Evolutionary conservation across 73 alveolate species (phyloP), one percentile per base, ranked within the genome.

Genomic region (Paramecium tetraurelia): DNA sequence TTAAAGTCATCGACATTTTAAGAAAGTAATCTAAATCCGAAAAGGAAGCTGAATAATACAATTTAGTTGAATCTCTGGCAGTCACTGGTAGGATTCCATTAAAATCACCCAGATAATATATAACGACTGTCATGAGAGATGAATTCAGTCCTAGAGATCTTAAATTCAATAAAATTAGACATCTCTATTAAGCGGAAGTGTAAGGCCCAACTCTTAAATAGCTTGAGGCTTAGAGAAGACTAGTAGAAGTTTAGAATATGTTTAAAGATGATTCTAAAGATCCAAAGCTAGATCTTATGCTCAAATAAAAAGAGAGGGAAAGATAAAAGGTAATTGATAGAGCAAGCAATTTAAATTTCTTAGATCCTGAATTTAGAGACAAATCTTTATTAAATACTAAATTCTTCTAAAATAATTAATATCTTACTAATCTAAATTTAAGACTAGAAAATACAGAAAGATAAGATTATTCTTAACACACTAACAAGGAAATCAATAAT

Each of bases 91-190:
- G 7, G n/a, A 24, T 43, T 10, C 14, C n/a, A 24, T 76, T 76
- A 4, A 41, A 18, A 38, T 40, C 70, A 40, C 89, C 89, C 20
- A 76, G 36, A 76, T 71, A 29, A 22, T 29, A 71, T 5, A 71
- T 29, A 12, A 72, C 46, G 4, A 41, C 48, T 11, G 71, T 76
- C 7, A 76, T 76, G 89, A 76, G 70, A 76, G 89, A 76, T 76
- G 89, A 76, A 76, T 76, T 40, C 22, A 76, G 89, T 76, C 89
- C 89, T 18, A 76, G 89, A 76, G 89, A 76, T 43, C 48, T 76
- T 27, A 36, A 76, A 76, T 76, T 76, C 11, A 43, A 31, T 38
- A 76, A 76, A 41, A 41, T 76, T 16, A 35, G 89, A 38, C 89
- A 76, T 76, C 40, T 76, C 5, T 76, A 76, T 76, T 43, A 76